Percentiles rank a stretch among this genome's conserved stretches.
Evolutionary conservation across 371 early-diverging fungal genomes (phyloP).

Genomic region (Mortierella sp.): DNA sequence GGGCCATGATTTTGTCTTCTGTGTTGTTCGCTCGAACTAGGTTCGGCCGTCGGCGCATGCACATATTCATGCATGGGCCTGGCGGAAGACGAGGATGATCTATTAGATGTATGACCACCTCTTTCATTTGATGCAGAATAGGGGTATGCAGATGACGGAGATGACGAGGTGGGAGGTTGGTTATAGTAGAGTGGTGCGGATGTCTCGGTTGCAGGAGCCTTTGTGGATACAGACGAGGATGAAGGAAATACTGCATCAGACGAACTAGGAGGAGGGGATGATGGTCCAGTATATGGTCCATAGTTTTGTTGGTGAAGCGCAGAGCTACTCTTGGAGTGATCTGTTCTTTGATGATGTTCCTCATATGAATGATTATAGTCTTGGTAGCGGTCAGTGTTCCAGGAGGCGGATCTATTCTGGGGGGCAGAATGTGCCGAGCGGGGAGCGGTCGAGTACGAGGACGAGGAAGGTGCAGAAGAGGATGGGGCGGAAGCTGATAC

Average conservation of each 20-base stretch:
- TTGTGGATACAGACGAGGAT: constrained; percentile 15
- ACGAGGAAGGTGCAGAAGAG: constrained; percentile 17
- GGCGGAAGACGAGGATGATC: constrained; percentile 14
- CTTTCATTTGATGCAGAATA: not conserved
- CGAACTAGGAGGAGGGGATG: constrained; percentile 29
- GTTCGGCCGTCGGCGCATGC: constrained; percentile 19
- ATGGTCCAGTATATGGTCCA: constrained; percentile 31
- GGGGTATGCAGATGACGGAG: constrained; percentile 10
- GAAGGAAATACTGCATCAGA: constrained; percentile 12
- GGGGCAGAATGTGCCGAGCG: constrained; percentile 21
- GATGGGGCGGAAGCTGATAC: constrained; percentile 18
- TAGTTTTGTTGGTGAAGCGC: constrained; percentile 56
- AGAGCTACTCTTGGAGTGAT: constrained; percentile 38
- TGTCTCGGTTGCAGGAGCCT: not conserved
- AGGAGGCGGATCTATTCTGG: constrained; percentile 43
- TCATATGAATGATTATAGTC: constrained; percentile 35
- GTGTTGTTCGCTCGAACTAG: constrained; percentile 26
- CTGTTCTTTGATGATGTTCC: constrained; percentile 17
- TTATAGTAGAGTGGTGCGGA: constrained; percentile 25
- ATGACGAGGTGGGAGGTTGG: constrained; percentile 2
- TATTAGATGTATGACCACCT: not conserved
- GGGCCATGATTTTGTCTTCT: constrained; percentile 36
- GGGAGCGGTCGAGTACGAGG: constrained; percentile 15
- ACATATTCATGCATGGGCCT: constrained; percentile 31
- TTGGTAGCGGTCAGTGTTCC: constrained; percentile 35